phyloP scores from a whole-genome alignment of 2,329 filamentous ascomycete species.

The Myriosclerotinia scirpicola region DNA sequence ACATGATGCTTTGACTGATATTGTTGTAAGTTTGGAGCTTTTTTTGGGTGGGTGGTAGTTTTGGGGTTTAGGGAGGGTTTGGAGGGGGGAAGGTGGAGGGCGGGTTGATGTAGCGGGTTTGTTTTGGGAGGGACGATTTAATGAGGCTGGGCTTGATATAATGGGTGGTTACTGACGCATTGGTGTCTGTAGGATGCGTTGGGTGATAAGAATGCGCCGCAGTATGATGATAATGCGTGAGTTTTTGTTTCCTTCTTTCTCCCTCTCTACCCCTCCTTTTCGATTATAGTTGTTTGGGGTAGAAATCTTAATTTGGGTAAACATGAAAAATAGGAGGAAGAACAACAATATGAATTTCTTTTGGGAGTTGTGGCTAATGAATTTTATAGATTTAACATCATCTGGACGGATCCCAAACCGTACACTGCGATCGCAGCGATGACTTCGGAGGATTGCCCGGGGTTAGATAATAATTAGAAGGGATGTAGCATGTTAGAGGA shows the following conservation, averaged over 20 bases:
- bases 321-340: background rate
- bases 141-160: too few species aligned
- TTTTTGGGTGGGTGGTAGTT: too few species aligned
- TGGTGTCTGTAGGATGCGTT: conserved; percentile 42
- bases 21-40: conserved; percentile 41
- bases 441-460: conserved; percentile 54
- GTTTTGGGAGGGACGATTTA: too few species aligned
- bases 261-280: too few species aligned
- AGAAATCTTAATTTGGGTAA: too few species aligned
- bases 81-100: too few species aligned
- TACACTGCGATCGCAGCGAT: conserved; percentile 49
- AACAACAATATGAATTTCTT: background rate
- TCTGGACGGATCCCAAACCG: conserved; percentile 56
- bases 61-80: too few species aligned
- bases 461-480: conserved; percentile 46
- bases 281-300: too few species aligned
- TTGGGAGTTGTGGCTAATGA: background rate
- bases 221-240: conserved; percentile 51
- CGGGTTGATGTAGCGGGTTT: too few species aligned
- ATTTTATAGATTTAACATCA: conserved; percentile 50
- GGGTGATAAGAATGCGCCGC: conserved; percentile 50
- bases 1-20: conserved; percentile 53
- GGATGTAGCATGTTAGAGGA: too few species aligned
- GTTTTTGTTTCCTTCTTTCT: conserved; percentile 24
- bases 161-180: too few species aligned